Base-by-base conservation (phyloP, 2,329 filamentous ascomycete species). In the Fusarium oxysporum region DNA sequence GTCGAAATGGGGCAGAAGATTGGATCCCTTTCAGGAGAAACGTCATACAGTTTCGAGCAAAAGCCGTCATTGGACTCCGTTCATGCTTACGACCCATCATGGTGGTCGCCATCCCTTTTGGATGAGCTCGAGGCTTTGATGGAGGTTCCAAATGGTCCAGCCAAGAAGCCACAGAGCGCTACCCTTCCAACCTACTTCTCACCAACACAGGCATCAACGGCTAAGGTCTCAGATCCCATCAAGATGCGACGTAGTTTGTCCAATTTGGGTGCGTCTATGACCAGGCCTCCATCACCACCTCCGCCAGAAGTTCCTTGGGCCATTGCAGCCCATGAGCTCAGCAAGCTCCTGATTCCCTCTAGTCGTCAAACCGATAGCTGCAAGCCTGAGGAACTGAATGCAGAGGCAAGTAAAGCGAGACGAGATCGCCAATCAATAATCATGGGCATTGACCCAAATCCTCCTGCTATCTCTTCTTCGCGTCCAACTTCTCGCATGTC, bases 301-400 rank as follows among this genome's bases (percentile, higher is more conserved):
- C 89, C 92, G 2, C 94, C 95, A 6, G 92, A 95, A 48, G 92
- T 98, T 1, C 88, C 93, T 47, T 98, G 96, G 96, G 89, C 92
- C 1, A 88, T 92, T 33, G 95, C 95, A n/a, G 89, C 93, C 1
- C 89, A 94, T 76, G 95, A 97, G 79, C 84, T 98, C 17, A 93
- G 91, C 77, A 95, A 93, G 79, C 81, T 97, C 8, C 87, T 98
- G 28, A 92, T 98, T 63, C 96, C 96, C 0, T 86, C 85, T 1
- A 87, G 92, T 73, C 89, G 95, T 7, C 90, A 94, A 75, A 95
- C 92, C 0, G 87, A 87, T 58, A 97, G 95, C 82, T 94, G 89
- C 81, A 92, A 86, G 37, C 88, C 91, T 13, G 93, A 97, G 74
- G 95, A 98, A 50, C 86, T 98, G 11, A 92, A 92, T 66, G 89